Conservation (phyloP, 306 rosid species). For the Fragaria vesca region DNA sequence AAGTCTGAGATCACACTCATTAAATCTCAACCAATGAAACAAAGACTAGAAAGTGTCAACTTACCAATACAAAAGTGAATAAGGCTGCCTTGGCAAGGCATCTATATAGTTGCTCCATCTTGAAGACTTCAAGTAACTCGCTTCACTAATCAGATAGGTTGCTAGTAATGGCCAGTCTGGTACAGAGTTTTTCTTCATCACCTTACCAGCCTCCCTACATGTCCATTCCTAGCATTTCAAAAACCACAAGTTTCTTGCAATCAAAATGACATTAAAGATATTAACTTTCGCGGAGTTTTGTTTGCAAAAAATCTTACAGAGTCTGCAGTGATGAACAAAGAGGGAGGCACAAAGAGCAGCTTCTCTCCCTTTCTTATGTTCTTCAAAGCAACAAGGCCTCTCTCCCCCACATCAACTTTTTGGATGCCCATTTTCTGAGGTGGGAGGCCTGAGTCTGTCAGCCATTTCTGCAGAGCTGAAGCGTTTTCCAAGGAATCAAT, state of each 20-base stretch:
- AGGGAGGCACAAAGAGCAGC: slow-evolving; percentile 86
- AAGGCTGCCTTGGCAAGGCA: slow-evolving; percentile 92
- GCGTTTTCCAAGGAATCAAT: slow-evolving; percentile 76
- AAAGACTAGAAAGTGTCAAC: slow-evolving; percentile 5
- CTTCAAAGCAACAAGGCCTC: slow-evolving; percentile 89
- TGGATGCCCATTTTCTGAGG: slow-evolving; percentile 86
- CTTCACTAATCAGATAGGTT: slow-evolving; percentile 91
- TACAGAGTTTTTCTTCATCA: slow-evolving; percentile 64
- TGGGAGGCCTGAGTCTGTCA: slow-evolving; percentile 76
- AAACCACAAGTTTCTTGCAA: background rate
- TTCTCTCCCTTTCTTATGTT: slow-evolving; percentile 91
- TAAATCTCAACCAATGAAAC: slow-evolving; percentile 20
- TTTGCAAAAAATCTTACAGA: slow-evolving; percentile 45
- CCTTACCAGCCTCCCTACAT: slow-evolving; percentile 62
- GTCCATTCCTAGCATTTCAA: slow-evolving; percentile 68
- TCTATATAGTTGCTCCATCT: slow-evolving; percentile 89
- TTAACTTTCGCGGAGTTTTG: background rate
- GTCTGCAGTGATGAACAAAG: slow-evolving; percentile 63
- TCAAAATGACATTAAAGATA: background rate
- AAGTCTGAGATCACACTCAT: slow-evolving; percentile 26
- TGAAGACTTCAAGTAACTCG: slow-evolving; percentile 74
- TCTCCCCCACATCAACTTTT: slow-evolving; percentile 81
- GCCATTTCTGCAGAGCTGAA: slow-evolving; percentile 72
- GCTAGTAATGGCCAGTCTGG: slow-evolving; percentile 98
- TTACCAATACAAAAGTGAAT: slow-evolving; percentile 92